phyloP scores from a whole-genome alignment of 2,329 filamentous ascomycete species.

The Amauroascus niger region DNA sequence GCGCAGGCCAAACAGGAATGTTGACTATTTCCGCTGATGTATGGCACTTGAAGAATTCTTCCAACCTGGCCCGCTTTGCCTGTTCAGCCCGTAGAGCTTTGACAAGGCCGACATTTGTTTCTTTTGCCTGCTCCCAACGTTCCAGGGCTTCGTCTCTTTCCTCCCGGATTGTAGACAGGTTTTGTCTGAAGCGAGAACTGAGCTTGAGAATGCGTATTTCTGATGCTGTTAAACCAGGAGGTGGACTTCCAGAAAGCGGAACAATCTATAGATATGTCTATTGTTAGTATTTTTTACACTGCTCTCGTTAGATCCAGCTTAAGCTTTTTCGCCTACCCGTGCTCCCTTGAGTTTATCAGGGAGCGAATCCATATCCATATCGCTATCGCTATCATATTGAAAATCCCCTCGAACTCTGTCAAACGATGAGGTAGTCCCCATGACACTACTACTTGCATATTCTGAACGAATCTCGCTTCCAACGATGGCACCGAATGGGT shows the following conservation, averaged over 20 bases:
- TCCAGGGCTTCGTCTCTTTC: slow-evolving; percentile 7
- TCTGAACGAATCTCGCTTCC: neutral
- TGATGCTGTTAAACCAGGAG: neutral
- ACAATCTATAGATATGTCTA: neutral
- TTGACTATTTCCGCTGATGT: neutral
- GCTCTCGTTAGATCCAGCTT: neutral
- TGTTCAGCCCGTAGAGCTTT: slow-evolving; percentile 4
- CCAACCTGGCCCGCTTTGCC: neutral
- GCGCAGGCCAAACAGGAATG: slow-evolving; percentile 1
- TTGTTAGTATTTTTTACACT: neutral
- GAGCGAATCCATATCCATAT: slow-evolving; percentile 7
- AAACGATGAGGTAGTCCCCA: neutral
- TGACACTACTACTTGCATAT: neutral
- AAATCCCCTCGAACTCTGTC: neutral
- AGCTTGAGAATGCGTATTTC: neutral
- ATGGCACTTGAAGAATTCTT: neutral
- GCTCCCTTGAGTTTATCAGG: neutral
- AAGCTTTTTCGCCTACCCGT: neutral
- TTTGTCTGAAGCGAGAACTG: neutral
- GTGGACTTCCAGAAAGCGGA: neutral
- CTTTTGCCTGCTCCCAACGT: slow-evolving; percentile 1
- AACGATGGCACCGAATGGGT: neutral
- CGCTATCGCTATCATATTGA: neutral
- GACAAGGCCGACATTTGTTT: neutral
- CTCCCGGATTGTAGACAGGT: slow-evolving; percentile 2